phyloP scores from a whole-genome alignment of 257 asterid species.

The Osmanthus fragrans region DNA sequence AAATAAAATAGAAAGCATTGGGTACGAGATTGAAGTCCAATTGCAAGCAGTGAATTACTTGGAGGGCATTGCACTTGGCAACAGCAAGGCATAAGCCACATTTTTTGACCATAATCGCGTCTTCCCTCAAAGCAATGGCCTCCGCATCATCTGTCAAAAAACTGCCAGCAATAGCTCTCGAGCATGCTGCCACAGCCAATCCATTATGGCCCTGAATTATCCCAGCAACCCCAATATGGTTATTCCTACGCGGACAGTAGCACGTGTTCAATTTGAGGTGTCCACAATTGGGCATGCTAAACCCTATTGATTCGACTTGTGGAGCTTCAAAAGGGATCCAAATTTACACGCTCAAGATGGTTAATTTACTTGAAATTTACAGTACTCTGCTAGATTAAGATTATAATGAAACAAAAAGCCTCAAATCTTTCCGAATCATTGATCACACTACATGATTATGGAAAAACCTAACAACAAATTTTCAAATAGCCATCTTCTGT shows the following conservation, averaged over 20 bases:
- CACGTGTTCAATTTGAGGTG: background rate
- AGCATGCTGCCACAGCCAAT: background rate
- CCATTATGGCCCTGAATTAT: background rate
- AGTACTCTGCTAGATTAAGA: background rate
- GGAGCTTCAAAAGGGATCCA: background rate
- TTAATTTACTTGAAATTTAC: too few species aligned
- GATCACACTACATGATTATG: background rate
- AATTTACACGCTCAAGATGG: background rate
- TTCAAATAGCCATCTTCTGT: constrained; percentile 87
- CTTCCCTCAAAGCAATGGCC: background rate
- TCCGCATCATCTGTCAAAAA: background rate
- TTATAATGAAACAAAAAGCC: background rate
- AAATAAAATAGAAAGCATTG: too few species aligned
- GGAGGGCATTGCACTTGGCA: too few species aligned
- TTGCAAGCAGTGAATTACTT: too few species aligned
- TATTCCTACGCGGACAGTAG: background rate
- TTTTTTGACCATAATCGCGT: too few species aligned
- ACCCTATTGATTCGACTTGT: background rate
- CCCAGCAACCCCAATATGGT: background rate
- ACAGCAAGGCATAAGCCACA: too few species aligned
- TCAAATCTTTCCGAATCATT: background rate
- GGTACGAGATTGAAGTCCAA: too few species aligned
- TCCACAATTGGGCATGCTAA: background rate
- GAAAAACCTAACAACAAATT: constrained; percentile 55
- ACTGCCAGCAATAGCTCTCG: background rate